Evolutionary conservation across 1,284 basidiomycete species (phyloP).

Genomic region (Puccinia novopanici): DNA sequence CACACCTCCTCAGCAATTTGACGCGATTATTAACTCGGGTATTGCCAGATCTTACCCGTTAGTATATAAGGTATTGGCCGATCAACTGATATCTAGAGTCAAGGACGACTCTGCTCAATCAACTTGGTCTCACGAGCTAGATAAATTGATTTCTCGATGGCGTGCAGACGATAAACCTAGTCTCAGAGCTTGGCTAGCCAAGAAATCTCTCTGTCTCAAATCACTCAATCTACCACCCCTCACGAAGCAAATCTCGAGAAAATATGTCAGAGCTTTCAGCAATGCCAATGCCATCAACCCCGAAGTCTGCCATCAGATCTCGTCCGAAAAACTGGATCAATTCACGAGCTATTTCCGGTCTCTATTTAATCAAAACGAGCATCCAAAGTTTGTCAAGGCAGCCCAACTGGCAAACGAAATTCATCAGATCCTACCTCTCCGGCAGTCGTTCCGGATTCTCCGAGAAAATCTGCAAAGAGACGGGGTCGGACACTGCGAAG

Average conservation of each 20-base stretch:
- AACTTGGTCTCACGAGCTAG: constrained; percentile 30
- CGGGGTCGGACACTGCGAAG: neutral
- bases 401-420: constrained; percentile 42
- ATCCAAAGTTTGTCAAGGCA: constrained; percentile 48
- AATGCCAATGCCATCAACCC: constrained; percentile 6
- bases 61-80: constrained; percentile 38
- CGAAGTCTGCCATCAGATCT: constrained; percentile 34
- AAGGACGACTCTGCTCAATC: neutral
- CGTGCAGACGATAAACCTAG: constrained; percentile 13
- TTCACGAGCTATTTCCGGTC: constrained; percentile 30
- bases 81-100: constrained; percentile 32
- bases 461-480: neutral
- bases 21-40: neutral
- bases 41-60: constrained; percentile 22
- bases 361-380: constrained; percentile 24
- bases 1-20: neutral
- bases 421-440: constrained; percentile 29
- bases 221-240: constrained; percentile 27
- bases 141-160: constrained; percentile 36
- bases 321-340: constrained; percentile 6
- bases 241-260: constrained; percentile 38
- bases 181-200: constrained; percentile 33
- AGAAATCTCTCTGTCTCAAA: neutral
- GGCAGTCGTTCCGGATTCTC: constrained; percentile 19
- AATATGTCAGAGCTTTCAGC: constrained; percentile 20